Conservation (phyloP, 257 asterid species). For the Capsicum chinense region DNA sequence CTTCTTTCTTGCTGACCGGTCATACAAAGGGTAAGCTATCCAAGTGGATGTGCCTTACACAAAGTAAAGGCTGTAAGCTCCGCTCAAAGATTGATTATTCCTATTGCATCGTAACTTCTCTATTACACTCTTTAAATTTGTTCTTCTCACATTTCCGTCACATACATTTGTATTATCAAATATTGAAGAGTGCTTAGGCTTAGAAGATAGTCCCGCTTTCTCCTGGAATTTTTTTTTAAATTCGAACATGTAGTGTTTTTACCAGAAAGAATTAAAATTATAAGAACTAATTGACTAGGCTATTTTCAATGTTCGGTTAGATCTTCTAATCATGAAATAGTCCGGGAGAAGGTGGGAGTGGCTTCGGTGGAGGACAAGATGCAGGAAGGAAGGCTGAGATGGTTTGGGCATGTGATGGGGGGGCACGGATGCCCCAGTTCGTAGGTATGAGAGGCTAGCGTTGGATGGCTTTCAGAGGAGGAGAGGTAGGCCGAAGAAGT, state of each 20-base stretch:
- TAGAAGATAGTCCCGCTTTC: not conserved
- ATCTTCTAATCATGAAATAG: not conserved
- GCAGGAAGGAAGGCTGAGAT: too few relatives aligned
- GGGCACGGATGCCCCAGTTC: too few relatives aligned
- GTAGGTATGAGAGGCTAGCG: too few relatives aligned
- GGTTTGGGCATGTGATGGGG: too few relatives aligned
- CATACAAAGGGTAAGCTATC: slow-evolving; percentile 30
- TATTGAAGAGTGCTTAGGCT: not conserved
- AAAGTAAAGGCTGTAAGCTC: slow-evolving; percentile 21
- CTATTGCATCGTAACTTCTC: slow-evolving; percentile 25
- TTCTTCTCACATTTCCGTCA: not conserved
- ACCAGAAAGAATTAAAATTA: not conserved
- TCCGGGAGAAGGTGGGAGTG: too few relatives aligned
- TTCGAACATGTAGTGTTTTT: not conserved
- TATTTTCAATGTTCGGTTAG: not conserved
- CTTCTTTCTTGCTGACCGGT: slow-evolving; percentile 28
- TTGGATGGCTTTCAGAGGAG: too few relatives aligned
- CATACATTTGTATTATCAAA: not conserved
- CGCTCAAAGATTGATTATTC: slow-evolving; percentile 8
- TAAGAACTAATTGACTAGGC: not conserved
- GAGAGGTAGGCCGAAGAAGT: too few relatives aligned
- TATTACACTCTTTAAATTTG: not conserved
- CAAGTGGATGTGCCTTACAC: not conserved
- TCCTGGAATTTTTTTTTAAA: not conserved
- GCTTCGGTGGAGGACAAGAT: too few relatives aligned